Base-by-base conservation (phyloP, 108 stramenopile species). In the Cyclotella sp. region DNA sequence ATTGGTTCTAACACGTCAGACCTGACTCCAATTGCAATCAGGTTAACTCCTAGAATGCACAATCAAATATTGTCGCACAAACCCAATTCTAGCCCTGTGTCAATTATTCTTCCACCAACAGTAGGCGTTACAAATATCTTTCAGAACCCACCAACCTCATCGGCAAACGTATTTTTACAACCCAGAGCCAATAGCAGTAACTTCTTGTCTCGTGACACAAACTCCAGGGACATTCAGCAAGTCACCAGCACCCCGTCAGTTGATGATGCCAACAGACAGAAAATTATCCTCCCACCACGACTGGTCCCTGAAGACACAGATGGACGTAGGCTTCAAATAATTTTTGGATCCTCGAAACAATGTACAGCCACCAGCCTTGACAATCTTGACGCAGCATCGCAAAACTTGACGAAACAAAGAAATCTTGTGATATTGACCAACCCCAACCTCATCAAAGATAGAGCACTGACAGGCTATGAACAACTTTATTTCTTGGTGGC, bases 401-500 rank as follows among this genome's bases (percentile, higher is more conserved):
- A 9, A 24, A 24, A 28, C 15, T 7, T n/a, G 43, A 45, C 21
- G 63, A 43, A 64, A 21, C 63, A 45, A 64, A 18, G 9, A 24
- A 19, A 57, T 62, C 61, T 28, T 62, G 34, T 26, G 30, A 9
- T 34, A 30, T 9, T 10, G 14, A 29, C 12, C 26, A 61, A 19
- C 24, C 9, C 30, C 8, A 34, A 30, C 6, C 26, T 12, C 29
- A 30, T 27, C 30, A 19, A 27, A 57, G 55, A 46, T 41, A 42
- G 26, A 28, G 7, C 49, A 47, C 26, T 39, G 16, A 41, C 62
- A n/a, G 18, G 42, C 27, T 61, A 44, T 44, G 61, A 13, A 16
- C 66, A 67, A 14, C 75, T 63, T 55, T 46, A 60, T 10, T 83
- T 78, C 45, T 39, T 79, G 9, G 54, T 40, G 14, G 46, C 39